Percentiles rank a stretch among this genome's conserved stretches.
phyloP scores from a whole-genome alignment of 2,329 filamentous ascomycete species.

The Ophiostoma australiae region DNA sequence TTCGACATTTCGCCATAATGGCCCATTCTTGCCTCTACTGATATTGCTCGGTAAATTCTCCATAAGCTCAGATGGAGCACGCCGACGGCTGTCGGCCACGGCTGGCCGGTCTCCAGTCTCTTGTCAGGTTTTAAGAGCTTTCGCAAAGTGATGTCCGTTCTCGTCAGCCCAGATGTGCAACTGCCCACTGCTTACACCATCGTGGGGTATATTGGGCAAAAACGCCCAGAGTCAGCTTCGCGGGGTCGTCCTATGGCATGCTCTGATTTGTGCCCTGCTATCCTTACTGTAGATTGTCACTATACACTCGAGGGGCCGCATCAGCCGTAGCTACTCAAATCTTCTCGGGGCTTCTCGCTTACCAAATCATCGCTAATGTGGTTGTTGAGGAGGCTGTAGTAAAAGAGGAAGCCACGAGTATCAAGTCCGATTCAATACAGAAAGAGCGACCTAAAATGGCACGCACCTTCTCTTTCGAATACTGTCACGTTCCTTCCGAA shows the following conservation, averaged over 20 bases:
- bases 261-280: background rate
- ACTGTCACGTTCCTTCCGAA: background rate
- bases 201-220: background rate
- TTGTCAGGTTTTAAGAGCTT: background rate
- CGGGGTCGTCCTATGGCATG: background rate
- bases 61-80: background rate
- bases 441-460: background rate
- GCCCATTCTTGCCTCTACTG: background rate
- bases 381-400: background rate
- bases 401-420: background rate
- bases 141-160: background rate
- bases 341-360: background rate
- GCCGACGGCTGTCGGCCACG: constrained; percentile 13
- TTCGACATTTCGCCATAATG: constrained; percentile 3
- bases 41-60: background rate
- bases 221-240: background rate
- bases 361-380: background rate
- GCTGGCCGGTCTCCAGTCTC: background rate
- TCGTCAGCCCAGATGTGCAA: background rate
- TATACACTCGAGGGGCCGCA: too few species aligned
- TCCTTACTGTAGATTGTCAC: too few species aligned
- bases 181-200: constrained; percentile 3
- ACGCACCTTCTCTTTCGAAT: background rate
- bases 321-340: background rate
- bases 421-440: background rate